Percentiles rank a stretch among this genome's conserved stretches.
Conservation (phyloP, 83 land plant genomes). For the Diphasiastrum complanatum region DNA sequence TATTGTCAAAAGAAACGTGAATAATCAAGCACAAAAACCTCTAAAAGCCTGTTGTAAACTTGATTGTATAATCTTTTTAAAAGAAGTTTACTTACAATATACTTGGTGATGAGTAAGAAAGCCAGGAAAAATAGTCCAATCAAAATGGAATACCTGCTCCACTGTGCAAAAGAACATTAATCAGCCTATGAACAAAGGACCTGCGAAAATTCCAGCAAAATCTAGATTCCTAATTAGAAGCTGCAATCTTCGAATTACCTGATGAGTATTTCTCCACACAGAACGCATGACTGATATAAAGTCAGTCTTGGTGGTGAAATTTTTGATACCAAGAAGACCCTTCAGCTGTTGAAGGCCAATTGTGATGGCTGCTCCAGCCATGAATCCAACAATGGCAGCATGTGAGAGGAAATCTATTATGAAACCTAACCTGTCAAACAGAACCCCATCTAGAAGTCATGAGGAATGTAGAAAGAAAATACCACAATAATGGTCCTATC, state of each 20-base stretch:
- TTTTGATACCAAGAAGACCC: slow-evolving; percentile 69
- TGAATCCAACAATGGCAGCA: slow-evolving; percentile 86
- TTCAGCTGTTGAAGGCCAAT: slow-evolving; percentile 87
- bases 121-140: slow-evolving; percentile 75
- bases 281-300: slow-evolving; percentile 71
- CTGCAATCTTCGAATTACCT: too few species aligned
- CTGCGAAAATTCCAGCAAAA: too few species aligned
- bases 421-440: slow-evolving; percentile 82
- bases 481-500: too few species aligned
- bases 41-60: not conserved
- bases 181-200: not conserved
- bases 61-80: not conserved
- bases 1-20: not conserved
- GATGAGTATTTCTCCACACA: slow-evolving; percentile 23
- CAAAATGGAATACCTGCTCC: slow-evolving; percentile 80
- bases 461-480: too few species aligned
- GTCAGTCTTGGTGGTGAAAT: slow-evolving; percentile 77
- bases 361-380: slow-evolving; percentile 92
- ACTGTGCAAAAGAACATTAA: slow-evolving; percentile 41
- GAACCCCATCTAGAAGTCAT: too few species aligned
- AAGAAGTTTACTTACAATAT: slow-evolving; percentile 42
- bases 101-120: slow-evolving; percentile 52
- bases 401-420: slow-evolving; percentile 94
- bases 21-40: not conserved
- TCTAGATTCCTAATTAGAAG: too few species aligned